A percentile compares a stretch with the other conserved stretches of the same genome.
phyloP scores from a whole-genome alignment of 345 rosid species.

The Adansonia digitata region DNA sequence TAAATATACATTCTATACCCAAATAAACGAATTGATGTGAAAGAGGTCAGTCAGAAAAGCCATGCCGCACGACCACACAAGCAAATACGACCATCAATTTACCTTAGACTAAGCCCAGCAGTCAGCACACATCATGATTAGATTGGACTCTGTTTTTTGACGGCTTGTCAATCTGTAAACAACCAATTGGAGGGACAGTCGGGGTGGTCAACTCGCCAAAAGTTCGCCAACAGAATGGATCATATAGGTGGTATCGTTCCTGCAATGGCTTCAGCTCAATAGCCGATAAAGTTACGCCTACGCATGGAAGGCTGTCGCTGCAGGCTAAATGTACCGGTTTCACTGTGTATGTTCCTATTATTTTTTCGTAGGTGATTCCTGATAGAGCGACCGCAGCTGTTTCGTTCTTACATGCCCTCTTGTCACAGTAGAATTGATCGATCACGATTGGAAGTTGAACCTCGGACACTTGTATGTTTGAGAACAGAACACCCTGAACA shows the following conservation, averaged over 20 bases:
- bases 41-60: slow-evolving; percentile 40
- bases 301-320: slow-evolving; percentile 76
- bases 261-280: slow-evolving; percentile 66
- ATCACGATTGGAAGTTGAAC: slow-evolving; percentile 89
- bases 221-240: slow-evolving; percentile 87
- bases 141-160: slow-evolving; percentile 54
- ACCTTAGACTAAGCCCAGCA: slow-evolving; percentile 43
- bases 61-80: slow-evolving; percentile 54
- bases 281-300: slow-evolving; percentile 57
- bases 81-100: slow-evolving; percentile 27
- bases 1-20: background rate
- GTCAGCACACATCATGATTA: slow-evolving; percentile 58
- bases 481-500: slow-evolving; percentile 79
- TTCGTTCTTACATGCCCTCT: slow-evolving; percentile 63
- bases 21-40: slow-evolving; percentile 33
- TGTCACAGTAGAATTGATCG: slow-evolving; percentile 90
- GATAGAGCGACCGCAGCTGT: slow-evolving; percentile 77
- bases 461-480: slow-evolving; percentile 84
- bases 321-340: slow-evolving; percentile 92
- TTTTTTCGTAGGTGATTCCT: slow-evolving; percentile 79
- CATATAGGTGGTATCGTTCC: slow-evolving; percentile 55
- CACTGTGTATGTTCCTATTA: slow-evolving; percentile 85
- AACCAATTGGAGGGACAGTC: slow-evolving; percentile 72
- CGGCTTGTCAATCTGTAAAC: slow-evolving; percentile 81
- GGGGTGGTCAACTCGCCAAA: slow-evolving; percentile 74